These are phyloP conservation scores for Diospyros kaki DNA, from an alignment of 148 eudicot species.

Conservation along the genomic window DNA sequence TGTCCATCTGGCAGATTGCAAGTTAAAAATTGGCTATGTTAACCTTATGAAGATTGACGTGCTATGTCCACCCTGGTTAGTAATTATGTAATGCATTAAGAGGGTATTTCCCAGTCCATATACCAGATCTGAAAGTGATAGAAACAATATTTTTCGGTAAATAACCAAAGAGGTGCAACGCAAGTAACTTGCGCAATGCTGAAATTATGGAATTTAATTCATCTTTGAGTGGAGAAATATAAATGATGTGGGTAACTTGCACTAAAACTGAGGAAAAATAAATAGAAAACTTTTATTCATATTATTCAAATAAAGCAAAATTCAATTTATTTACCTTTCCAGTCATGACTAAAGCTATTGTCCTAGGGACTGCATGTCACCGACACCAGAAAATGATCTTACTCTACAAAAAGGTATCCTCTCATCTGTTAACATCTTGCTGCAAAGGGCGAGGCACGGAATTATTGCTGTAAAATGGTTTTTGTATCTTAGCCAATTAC, in stretches of 20 bases:
- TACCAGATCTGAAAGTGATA: background rate
- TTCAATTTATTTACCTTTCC: background rate
- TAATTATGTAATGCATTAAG: background rate
- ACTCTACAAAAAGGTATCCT: background rate
- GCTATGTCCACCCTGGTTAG: background rate
- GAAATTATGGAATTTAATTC: background rate
- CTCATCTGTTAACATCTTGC: constrained; percentile 1
- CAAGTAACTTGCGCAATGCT: background rate
- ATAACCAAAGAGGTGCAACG: background rate
- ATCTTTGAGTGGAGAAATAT: background rate
- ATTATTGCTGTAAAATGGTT: background rate
- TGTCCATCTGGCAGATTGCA: background rate
- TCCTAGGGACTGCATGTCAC: background rate
- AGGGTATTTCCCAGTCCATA: background rate
- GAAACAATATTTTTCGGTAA: background rate
- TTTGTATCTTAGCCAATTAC: constrained; percentile 35
- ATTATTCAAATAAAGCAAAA: background rate
- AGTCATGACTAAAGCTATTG: background rate
- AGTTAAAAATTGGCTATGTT: background rate
- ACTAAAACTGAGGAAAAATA: background rate
- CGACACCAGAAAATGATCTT: background rate
- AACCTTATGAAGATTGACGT: background rate
- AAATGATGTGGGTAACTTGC: background rate
- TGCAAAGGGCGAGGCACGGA: background rate
- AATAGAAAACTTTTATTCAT: background rate